These are phyloP conservation scores for Emericellopsis terricola DNA, from an alignment of 495 filamentous ascomycete genomes.

Conservation along the genomic window DNA sequence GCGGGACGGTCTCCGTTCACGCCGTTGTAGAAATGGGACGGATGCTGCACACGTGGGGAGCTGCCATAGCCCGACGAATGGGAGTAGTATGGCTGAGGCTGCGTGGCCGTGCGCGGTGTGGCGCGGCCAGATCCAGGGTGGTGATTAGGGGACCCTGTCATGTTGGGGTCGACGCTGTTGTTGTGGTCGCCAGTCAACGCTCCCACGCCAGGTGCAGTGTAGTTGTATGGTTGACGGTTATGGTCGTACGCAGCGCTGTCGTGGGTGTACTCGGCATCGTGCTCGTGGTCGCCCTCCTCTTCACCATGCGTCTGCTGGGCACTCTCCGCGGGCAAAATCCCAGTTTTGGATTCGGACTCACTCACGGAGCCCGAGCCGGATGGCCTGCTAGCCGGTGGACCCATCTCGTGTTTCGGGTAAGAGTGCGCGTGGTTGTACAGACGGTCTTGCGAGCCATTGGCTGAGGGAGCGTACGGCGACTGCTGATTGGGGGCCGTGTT, in stretches of 20 bases:
- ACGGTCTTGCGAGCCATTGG: conserved; percentile 47
- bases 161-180: conserved; percentile 65
- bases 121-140: conserved; percentile 73
- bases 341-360: conserved; percentile 63
- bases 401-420: conserved; percentile 90
- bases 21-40: conserved; percentile 73
- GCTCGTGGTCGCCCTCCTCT: conserved; percentile 56
- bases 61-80: conserved; percentile 53
- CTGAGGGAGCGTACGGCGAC: conserved; percentile 48
- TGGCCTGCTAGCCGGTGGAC: conserved; percentile 53
- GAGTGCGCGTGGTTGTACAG: conserved; percentile 44
- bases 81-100: conserved; percentile 55
- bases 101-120: conserved; percentile 59
- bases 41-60: conserved; percentile 51
- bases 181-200: conserved; percentile 51
- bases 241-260: conserved; percentile 47
- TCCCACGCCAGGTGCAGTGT: conserved; percentile 45
- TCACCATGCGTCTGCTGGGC: conserved; percentile 39
- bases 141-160: conserved; percentile 72
- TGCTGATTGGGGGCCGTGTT: conserved; percentile 65
- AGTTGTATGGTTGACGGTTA: conserved; percentile 56
- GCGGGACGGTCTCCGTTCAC: conserved; percentile 69
- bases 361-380: conserved; percentile 24
- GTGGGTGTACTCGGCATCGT: conserved; percentile 70
- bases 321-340: conserved; percentile 23